Percentiles rank a stretch among this genome's conserved stretches.
These are phyloP conservation scores for Posidonia oceanica DNA, from an alignment of 116 monocot genomes.

Conservation along the genomic window DNA sequence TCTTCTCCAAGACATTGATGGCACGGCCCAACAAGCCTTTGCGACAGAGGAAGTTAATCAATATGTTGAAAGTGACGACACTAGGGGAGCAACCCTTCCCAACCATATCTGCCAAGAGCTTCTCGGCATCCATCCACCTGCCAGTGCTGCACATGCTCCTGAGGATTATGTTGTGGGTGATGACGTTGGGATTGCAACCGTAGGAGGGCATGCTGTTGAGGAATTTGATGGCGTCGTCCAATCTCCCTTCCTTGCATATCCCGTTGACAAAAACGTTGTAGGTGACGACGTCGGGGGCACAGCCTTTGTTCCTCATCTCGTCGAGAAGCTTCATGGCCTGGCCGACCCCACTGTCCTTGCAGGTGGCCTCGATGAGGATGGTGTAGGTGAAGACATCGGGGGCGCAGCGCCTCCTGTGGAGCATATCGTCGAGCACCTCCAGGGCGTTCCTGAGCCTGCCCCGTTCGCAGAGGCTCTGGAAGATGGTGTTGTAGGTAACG, in stretches of 20 bases:
- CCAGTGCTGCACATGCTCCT: slow-evolving; percentile 71
- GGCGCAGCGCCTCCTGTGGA: slow-evolving; percentile 14
- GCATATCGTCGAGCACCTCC: slow-evolving; percentile 60
- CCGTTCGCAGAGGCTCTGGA: slow-evolving; percentile 42
- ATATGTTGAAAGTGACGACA: slow-evolving; percentile 79
- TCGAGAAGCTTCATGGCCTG: slow-evolving; percentile 55
- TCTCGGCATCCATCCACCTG: slow-evolving; percentile 79
- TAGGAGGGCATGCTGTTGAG: slow-evolving; percentile 42
- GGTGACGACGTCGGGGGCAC: slow-evolving; percentile 66
- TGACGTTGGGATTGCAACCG: slow-evolving; percentile 68
- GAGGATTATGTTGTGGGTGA: slow-evolving; percentile 61
- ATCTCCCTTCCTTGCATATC: slow-evolving; percentile 55
- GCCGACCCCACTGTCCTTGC: slow-evolving; percentile 44
- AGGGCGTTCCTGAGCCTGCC: slow-evolving; percentile 27
- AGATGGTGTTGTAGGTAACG: slow-evolving; percentile 71
- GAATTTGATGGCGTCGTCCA: slow-evolving; percentile 57
- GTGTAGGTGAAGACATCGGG: slow-evolving; percentile 90
- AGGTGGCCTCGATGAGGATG: slow-evolving; percentile 65
- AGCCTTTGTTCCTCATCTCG: slow-evolving; percentile 65
- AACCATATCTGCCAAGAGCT: slow-evolving; percentile 53
- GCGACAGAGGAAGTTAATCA: slow-evolving; percentile 72
- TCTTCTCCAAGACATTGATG: slow-evolving; percentile 54
- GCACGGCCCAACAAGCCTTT: slow-evolving; percentile 54
- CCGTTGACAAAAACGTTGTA: slow-evolving; percentile 77
- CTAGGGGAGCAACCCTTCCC: slow-evolving; percentile 49